A percentile compares a stretch with the other conserved stretches of the same genome.
Conservation (phyloP, 2,329 filamentous ascomycete genomes). For the Dothidotthia symphoricarpi region DNA sequence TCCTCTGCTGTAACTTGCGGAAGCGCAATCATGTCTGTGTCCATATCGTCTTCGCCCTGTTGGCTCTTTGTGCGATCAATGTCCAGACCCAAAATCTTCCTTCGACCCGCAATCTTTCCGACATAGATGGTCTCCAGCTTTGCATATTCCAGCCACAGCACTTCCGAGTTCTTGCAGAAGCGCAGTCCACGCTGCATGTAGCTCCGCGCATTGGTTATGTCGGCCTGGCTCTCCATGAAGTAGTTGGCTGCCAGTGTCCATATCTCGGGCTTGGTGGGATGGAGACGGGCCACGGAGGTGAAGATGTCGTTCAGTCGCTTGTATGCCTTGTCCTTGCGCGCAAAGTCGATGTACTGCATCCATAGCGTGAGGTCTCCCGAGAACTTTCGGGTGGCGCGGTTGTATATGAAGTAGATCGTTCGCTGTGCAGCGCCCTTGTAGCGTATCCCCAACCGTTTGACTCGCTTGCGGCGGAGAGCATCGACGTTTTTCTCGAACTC, state of each 20-base stretch:
- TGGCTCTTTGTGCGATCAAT: conserved; percentile 44
- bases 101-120: conserved; percentile 72
- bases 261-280: conserved; percentile 76
- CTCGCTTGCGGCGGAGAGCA: conserved; percentile 74
- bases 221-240: conserved; percentile 73
- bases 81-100: conserved; percentile 65
- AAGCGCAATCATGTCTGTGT: conserved; percentile 57
- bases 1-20: conserved; percentile 63
- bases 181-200: conserved; percentile 87
- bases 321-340: conserved; percentile 62
- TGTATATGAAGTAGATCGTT: conserved; percentile 84
- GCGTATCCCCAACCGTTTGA: conserved; percentile 75
- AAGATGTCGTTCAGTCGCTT: conserved; percentile 61
- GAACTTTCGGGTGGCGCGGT: conserved; percentile 81
- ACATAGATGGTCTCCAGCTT: conserved; percentile 92
- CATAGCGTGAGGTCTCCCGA: conserved; percentile 78
- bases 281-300: conserved; percentile 72
- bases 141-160: conserved; percentile 86
- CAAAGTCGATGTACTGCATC: conserved; percentile 86
- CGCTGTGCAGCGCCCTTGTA: conserved; percentile 70
- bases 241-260: conserved; percentile 84
- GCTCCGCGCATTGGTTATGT: conserved; percentile 80
- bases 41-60: conserved; percentile 45
- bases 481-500: conserved; percentile 69
- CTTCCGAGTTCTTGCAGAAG: conserved; percentile 75